Conservation (phyloP, 306 rosid species). For the Chamaecrista fasciculata region DNA sequence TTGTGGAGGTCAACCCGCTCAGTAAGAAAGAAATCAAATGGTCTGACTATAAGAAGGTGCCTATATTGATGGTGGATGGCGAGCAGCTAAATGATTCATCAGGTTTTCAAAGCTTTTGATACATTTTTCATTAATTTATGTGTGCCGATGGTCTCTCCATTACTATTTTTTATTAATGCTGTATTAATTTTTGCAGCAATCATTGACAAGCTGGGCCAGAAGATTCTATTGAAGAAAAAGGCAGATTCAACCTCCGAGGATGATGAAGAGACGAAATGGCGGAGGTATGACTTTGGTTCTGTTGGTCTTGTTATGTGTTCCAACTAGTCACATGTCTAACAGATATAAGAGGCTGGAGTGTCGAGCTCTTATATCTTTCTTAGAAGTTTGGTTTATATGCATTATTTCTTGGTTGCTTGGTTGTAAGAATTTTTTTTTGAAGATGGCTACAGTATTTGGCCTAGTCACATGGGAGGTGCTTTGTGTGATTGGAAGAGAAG, state of each 20-base stretch:
- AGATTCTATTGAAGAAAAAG: constrained; percentile 44
- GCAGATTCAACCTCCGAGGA: constrained; percentile 43
- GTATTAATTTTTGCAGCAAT: constrained; percentile 52
- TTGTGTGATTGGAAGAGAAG: constrained; percentile 17
- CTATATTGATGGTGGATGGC: constrained; percentile 88
- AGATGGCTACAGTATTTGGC: background rate
- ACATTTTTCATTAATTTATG: constrained; percentile 21
- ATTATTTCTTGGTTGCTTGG: background rate
- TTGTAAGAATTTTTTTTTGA: constrained; percentile 1
- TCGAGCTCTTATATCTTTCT: background rate
- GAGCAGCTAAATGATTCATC: constrained; percentile 93
- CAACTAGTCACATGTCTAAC: constrained; percentile 12
- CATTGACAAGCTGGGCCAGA: constrained; percentile 61
- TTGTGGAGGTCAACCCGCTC: constrained; percentile 93
- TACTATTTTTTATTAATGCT: constrained; percentile 3
- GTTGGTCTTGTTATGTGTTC: constrained; percentile 6
- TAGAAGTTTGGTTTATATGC: constrained; percentile 5
- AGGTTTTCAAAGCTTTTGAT: constrained; percentile 44
- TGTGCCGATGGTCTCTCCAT: background rate
- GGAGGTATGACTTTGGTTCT: constrained; percentile 53
- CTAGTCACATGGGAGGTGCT: background rate
- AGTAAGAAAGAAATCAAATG: constrained; percentile 97
- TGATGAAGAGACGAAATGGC: constrained; percentile 90
- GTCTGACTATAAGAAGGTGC: constrained; percentile 96
- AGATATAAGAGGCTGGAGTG: constrained; percentile 23